Base-by-base conservation (phyloP, 768 basidiomycete genomes). In the Trametes cubensis region DNA sequence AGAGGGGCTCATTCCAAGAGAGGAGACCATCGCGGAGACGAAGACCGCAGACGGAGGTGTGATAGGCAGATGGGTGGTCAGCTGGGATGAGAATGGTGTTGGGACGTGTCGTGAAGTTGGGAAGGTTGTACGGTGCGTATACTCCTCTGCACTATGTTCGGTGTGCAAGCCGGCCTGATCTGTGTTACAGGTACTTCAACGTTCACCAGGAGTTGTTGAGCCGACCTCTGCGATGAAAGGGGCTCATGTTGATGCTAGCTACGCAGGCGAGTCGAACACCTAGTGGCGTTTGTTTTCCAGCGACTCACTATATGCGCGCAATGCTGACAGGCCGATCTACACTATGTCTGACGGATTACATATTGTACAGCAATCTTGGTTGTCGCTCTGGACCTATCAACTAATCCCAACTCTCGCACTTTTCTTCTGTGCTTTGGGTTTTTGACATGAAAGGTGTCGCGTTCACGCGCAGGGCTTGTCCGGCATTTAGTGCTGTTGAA, bases 1-100 rank as follows among this genome's bases (percentile, higher is more conserved):
- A 0, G 86, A 85, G 3, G 66, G 70, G 10, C 62, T 58, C 13
- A 56, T 71, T 6, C 69, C 69, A 6, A 68, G 75, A 60, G 86
- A 91, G 67, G 91, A 94, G 74, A 92, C 92, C 0, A 81, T 93
- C 1, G 92, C 93, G 15, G 92, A 93, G 73, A 92, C 89, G 3
- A 66, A 79, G 45, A 82, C 88, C 65, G 72, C 77, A 41, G 76
- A 80, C 14, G 89, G 88, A 0, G 77, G 79, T 17, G 74, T 91
- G 15, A 53, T 89, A 10, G 92, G 92, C 23, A 77, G 89, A 52
- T 93, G 92, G 92, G 76, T 91, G 13, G 91, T 94, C 1, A 80
- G 77, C 51, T 94, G 92, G 90, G 84, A 79, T 17, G 81, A 86
- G 64, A 77, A 83, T 40, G 88, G 88, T 2, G 77, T 78, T 53